Evolutionary conservation across 1,284 basidiomycete species (phyloP).

Genomic region (Trametes versicolor): DNA sequence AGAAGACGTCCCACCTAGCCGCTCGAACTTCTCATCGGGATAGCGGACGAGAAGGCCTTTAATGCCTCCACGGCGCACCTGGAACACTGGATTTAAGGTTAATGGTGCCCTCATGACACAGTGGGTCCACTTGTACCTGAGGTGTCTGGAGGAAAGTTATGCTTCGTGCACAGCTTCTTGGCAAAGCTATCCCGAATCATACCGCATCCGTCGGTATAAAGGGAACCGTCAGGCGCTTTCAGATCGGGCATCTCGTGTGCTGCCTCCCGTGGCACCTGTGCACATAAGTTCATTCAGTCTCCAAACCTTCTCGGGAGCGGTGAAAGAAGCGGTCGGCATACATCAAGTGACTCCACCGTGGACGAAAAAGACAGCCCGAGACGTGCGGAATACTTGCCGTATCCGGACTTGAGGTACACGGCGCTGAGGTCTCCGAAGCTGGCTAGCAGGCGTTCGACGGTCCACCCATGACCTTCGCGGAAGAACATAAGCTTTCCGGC

Average conservation of each 20-base stretch:
- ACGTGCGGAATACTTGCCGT: constrained; percentile 38
- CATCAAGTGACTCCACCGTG: constrained; percentile 35
- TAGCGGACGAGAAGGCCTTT: constrained; percentile 37
- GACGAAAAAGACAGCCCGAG: constrained; percentile 40
- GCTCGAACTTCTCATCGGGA: constrained; percentile 33
- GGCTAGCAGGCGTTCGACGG: constrained; percentile 30
- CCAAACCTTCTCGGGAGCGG: background rate
- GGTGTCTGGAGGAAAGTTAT: constrained; percentile 29
- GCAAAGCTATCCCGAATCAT: constrained; percentile 38
- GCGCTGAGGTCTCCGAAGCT: constrained; percentile 31
- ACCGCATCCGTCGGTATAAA: constrained; percentile 38
- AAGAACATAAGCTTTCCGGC: constrained; percentile 37
- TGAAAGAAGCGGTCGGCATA: constrained; percentile 6
- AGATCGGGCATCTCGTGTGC: constrained; percentile 29
- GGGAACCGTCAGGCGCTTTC: constrained; percentile 32
- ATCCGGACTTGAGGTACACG: constrained; percentile 35
- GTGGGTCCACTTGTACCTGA: constrained; percentile 23
- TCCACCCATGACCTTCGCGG: constrained; percentile 35
- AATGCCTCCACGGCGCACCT: constrained; percentile 36
- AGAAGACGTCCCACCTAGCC: constrained; percentile 7
- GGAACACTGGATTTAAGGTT: constrained; percentile 28
- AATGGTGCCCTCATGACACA: background rate
- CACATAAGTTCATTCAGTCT: background rate
- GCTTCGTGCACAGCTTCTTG: constrained; percentile 23
- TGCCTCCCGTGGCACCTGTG: constrained; percentile 28